Evolutionary conservation across 2,329 filamentous ascomycete species (phyloP).

Genomic region (Fusarium sp.): DNA sequence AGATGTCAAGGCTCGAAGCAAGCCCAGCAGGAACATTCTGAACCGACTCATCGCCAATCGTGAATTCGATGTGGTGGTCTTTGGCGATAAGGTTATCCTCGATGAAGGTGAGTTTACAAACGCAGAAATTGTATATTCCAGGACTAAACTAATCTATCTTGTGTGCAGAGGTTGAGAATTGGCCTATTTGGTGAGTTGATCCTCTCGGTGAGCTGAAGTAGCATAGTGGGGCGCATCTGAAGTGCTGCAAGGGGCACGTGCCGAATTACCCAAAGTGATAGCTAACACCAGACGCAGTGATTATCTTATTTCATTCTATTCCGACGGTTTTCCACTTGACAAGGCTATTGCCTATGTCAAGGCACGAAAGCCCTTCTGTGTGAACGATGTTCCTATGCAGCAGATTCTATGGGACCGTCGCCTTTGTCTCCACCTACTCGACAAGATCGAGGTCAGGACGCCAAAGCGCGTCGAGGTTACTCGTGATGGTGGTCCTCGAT

Average conservation of each 20-base stretch:
- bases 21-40: constrained; percentile 95
- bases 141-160: constrained; percentile 25
- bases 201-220: constrained; percentile 51
- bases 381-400: constrained; percentile 98
- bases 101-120: constrained; percentile 75
- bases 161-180: constrained; percentile 82
- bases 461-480: constrained; percentile 91
- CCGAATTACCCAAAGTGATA: constrained; percentile 35
- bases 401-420: constrained; percentile 96
- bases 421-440: constrained; percentile 86
- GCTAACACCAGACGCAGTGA: constrained; percentile 65
- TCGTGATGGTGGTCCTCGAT: constrained; percentile 86
- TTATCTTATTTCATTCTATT: constrained; percentile 98
- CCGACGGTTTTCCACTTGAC: constrained; percentile 94
- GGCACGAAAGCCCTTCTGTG: constrained; percentile 93
- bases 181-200: constrained; percentile 80
- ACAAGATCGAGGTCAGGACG: constrained; percentile 89
- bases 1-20: constrained; percentile 95
- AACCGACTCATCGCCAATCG: constrained; percentile 90
- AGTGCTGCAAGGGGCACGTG: constrained; percentile 44
- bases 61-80: constrained; percentile 97
- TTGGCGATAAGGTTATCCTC: constrained; percentile 98
- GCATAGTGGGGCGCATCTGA: constrained; percentile 46
- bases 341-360: constrained; percentile 97
- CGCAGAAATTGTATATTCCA: constrained; percentile 5